phyloP scores from a whole-genome alignment of 75 land plant genomes.

The Cryptomeria japonica region DNA sequence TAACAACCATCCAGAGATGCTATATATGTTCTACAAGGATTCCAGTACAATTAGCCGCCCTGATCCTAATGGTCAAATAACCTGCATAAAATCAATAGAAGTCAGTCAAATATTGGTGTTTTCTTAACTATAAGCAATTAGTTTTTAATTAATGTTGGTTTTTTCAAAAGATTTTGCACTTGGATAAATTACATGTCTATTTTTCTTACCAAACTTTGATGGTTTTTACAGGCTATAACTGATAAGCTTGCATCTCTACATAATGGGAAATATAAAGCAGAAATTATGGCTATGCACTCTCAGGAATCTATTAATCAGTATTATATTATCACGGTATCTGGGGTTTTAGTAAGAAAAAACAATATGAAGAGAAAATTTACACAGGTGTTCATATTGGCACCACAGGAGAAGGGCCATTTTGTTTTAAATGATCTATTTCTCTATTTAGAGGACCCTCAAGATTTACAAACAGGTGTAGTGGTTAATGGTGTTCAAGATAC shows the following conservation, averaged over 20 bases:
- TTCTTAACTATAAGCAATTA: not conserved
- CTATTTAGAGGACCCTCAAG: conserved; percentile 45
- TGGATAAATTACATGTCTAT: not conserved
- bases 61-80: conserved; percentile 29
- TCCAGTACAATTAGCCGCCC: conserved; percentile 42
- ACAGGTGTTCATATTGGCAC: conserved; percentile 80
- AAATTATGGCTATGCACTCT: conserved; percentile 77
- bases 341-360: conserved; percentile 51
- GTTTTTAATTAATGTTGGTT: not conserved
- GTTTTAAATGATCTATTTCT: conserved; percentile 83
- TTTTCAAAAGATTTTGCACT: not conserved
- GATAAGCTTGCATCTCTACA: conserved; percentile 48
- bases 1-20: conserved; percentile 43
- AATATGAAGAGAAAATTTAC: conserved; percentile 44
- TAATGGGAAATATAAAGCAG: conserved; percentile 38
- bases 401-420: conserved; percentile 84
- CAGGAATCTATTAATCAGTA: conserved; percentile 62
- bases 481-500: conserved; percentile 8
- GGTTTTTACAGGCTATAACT: conserved; percentile 46
- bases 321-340: conserved; percentile 75
- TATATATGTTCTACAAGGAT: conserved; percentile 54
- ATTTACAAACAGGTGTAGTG: not conserved
- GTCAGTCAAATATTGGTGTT: not conserved
- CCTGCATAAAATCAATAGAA: not conserved
- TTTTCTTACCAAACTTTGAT: not conserved